Percentiles rank a stretch among this genome's conserved stretches.
Evolutionary conservation across 2,329 filamentous ascomycete species (phyloP).

Genomic region (Peltaster fructicola): DNA sequence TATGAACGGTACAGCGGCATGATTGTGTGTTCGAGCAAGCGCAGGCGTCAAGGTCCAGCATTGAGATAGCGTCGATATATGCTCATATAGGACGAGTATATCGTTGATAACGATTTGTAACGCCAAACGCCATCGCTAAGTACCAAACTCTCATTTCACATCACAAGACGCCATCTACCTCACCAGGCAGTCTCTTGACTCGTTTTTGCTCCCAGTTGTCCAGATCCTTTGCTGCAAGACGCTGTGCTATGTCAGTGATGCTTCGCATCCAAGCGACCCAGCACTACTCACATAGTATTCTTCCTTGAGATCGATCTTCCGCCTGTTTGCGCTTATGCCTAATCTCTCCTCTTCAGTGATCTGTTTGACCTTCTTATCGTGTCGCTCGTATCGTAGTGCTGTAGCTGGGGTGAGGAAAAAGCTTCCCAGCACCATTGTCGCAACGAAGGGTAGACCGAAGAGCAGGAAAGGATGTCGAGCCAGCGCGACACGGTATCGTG

Average conservation of each 20-base stretch:
- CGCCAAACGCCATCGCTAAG: conserved; percentile 4
- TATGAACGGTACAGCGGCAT: conserved; percentile 6
- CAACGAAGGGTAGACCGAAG: conserved; percentile 85
- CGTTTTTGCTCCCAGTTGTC: conserved; percentile 96
- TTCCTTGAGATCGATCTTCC: conserved; percentile 63
- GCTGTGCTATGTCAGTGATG: conserved; percentile 29
- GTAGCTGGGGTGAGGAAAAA: conserved; percentile 92
- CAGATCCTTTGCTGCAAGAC: conserved; percentile 70
- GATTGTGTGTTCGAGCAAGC: no score
- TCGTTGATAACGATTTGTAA: conserved; percentile 4
- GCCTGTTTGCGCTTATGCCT: conserved; percentile 52
- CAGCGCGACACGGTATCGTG: conserved; percentile 59
- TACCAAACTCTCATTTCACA: no score
- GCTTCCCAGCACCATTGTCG: conserved; percentile 75
- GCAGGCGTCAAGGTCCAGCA: no score
- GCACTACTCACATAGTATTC: conserved; percentile 62
- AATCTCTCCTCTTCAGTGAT: conserved; percentile 74
- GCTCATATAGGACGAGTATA: conserved; percentile 2
- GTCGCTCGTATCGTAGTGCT: conserved; percentile 79
- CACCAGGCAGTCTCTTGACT: conserved; percentile 74
- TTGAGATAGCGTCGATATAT: no score
- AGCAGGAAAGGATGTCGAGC: conserved; percentile 71
- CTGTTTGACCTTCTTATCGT: conserved; percentile 78
- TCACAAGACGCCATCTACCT: conserved; percentile 68
- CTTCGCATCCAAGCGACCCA: conserved; percentile 24